Conservation (phyloP, 257 asterid species). For the Ocimum tenuiflorum region DNA sequence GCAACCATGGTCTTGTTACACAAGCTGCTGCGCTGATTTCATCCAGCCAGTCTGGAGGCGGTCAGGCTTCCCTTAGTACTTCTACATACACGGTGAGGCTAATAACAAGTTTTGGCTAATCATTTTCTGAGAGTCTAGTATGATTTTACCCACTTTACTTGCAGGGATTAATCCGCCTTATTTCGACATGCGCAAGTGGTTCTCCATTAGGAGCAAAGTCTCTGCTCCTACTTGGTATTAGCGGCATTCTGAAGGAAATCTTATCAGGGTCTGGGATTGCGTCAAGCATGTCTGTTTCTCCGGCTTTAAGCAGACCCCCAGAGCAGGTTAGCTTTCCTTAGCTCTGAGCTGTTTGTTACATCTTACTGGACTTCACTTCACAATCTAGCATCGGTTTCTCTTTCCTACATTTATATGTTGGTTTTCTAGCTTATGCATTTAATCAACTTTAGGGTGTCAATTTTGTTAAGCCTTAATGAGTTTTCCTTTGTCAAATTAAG, state of each 20-base stretch:
- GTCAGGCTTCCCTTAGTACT: conserved; percentile 86
- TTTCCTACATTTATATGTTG: background rate
- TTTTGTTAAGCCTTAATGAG: background rate
- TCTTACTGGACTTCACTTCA: background rate
- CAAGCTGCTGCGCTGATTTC: conserved; percentile 91
- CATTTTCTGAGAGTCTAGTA: conserved; percentile 12
- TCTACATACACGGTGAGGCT: conserved; percentile 78
- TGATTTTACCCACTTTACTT: conserved; percentile 26
- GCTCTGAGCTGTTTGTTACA: background rate
- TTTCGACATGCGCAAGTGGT: conserved; percentile 89
- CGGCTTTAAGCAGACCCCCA: conserved; percentile 88
- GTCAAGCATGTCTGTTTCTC: conserved; percentile 74
- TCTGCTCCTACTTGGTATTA: conserved; percentile 77
- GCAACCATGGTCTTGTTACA: conserved; percentile 91
- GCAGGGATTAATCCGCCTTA: conserved; percentile 94
- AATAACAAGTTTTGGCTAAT: conserved; percentile 1
- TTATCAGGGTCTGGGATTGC: conserved; percentile 82
- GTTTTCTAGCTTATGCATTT: background rate
- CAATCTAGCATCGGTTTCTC: background rate
- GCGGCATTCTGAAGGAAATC: conserved; percentile 88
- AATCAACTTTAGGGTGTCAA: background rate
- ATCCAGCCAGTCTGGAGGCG: conserved; percentile 79
- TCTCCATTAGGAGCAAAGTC: conserved; percentile 88
- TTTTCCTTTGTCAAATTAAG: background rate
- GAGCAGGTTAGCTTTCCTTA: conserved; percentile 64